Conservation (phyloP, 371 early-diverging fungal genomes). For the Zancudomyces culisetae region DNA sequence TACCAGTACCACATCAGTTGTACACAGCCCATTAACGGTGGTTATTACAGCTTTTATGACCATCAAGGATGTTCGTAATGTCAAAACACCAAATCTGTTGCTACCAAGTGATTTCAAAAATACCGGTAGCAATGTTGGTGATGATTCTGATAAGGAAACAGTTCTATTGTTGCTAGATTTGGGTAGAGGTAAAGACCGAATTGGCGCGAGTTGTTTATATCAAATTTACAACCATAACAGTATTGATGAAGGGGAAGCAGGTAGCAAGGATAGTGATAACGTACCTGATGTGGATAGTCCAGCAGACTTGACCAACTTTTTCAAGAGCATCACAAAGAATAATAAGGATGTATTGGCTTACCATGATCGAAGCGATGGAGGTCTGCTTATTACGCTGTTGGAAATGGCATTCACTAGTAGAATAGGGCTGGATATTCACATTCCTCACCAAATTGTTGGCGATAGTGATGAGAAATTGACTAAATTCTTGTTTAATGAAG, state of each 20-base stretch:
- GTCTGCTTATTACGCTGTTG: conserved; percentile 63
- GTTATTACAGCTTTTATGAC: conserved; percentile 83
- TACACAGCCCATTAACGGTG: conserved; percentile 74
- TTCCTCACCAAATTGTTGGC: conserved; percentile 27
- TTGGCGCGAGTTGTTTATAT: conserved; percentile 83
- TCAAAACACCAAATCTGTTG: conserved; percentile 68
- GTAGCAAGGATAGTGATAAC: conserved; percentile 30
- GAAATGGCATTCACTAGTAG: conserved; percentile 95
- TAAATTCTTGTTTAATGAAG: conserved; percentile 71
- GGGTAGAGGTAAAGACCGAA: conserved; percentile 58
- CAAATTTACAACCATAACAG: conserved; percentile 87
- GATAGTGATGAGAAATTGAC: conserved; percentile 32
- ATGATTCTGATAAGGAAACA: conserved; percentile 23
- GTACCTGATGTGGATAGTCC: conserved; percentile 76
- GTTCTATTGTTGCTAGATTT: conserved; percentile 65
- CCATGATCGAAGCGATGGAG: conserved; percentile 95
- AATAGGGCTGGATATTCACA: conserved; percentile 48
- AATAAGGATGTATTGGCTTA: conserved; percentile 52
- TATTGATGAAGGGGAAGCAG: too few relatives aligned
- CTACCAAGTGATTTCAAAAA: too few relatives aligned
- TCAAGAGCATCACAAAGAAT: conserved; percentile 41
- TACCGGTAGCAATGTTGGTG: too few relatives aligned
- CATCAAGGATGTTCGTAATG: conserved; percentile 59
- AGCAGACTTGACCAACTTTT: conserved; percentile 47
- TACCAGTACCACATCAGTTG: conserved; percentile 19